Conservation (phyloP, 108 stramenopile species). For the Cyclostephanos invisitatus region DNA sequence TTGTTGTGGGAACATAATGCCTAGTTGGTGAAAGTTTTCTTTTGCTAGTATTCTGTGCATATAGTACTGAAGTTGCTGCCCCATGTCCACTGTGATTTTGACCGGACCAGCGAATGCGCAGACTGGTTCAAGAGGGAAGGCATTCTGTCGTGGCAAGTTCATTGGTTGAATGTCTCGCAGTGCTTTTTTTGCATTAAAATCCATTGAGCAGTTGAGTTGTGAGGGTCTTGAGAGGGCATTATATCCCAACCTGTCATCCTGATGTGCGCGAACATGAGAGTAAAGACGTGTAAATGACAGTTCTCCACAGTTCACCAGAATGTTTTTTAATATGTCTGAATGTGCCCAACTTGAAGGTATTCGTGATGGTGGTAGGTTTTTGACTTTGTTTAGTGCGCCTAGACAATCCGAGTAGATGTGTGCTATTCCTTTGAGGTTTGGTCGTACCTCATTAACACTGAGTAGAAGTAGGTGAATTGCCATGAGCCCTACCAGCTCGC, state of each 20-base stretch:
- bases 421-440: background rate
- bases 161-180: too few species aligned
- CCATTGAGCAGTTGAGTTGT: constrained; percentile 13
- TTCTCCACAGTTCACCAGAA: constrained; percentile 14
- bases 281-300: constrained; percentile 5
- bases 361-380: background rate
- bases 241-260: constrained; percentile 11
- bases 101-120: too few species aligned
- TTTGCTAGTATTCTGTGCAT: too few species aligned
- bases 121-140: too few species aligned
- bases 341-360: constrained; percentile 11
- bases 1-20: too few species aligned
- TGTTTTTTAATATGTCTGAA: constrained; percentile 15
- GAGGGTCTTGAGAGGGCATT: background rate
- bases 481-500: constrained; percentile 25
- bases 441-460: background rate
- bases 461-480: constrained; percentile 18
- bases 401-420: constrained; percentile 19
- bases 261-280: constrained; percentile 22
- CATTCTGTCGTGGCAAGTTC: too few species aligned
- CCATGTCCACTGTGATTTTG: too few species aligned
- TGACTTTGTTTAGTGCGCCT: constrained; percentile 7
- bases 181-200: background rate
- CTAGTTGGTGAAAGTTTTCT: too few species aligned
- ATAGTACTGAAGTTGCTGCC: too few species aligned